Evolutionary conservation across 768 basidiomycete genomes (phyloP).

Genomic region (Mycena maculata): DNA sequence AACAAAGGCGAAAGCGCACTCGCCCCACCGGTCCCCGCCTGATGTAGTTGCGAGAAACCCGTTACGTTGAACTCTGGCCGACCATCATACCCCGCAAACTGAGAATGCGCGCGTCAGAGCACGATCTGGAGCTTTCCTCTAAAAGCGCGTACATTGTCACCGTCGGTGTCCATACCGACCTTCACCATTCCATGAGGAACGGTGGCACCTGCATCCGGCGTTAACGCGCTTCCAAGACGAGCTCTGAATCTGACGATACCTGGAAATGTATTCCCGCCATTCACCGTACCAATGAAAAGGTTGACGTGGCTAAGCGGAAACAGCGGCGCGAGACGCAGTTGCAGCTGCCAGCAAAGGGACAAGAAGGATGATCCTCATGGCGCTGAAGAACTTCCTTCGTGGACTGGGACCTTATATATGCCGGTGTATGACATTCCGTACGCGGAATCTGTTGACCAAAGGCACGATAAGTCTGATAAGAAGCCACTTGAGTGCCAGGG

Average conservation of each 20-base stretch:
- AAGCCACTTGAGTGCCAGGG: too few relatives aligned
- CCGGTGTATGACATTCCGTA: too few relatives aligned
- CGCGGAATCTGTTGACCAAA: too few relatives aligned
- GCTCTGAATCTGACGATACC: slow-evolving; percentile 49
- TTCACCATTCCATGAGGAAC: slow-evolving; percentile 80
- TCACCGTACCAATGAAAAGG: slow-evolving; percentile 72
- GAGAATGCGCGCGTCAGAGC: slow-evolving; percentile 3
- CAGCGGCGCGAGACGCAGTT: not conserved
- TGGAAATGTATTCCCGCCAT: slow-evolving; percentile 75
- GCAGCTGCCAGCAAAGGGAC: slow-evolving; percentile 3
- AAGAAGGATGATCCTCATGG: slow-evolving; percentile 16
- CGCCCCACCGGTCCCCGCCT: slow-evolving; percentile 72
- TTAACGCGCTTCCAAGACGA: slow-evolving; percentile 8
- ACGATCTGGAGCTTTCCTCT: not conserved
- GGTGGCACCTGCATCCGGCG: slow-evolving; percentile 59
- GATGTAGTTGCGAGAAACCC: slow-evolving; percentile 74
- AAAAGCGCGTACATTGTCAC: slow-evolving; percentile 59
- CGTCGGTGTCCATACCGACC: slow-evolving; percentile 74
- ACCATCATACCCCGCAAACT: slow-evolving; percentile 64
- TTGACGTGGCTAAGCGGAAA: slow-evolving; percentile 50
- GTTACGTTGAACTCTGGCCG: slow-evolving; percentile 57
- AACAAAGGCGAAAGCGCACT: slow-evolving; percentile 29
- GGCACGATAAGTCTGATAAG: too few relatives aligned
- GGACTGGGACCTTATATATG: too few relatives aligned
- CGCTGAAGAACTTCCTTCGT: not conserved